These are phyloP conservation scores for Rubus idaeus DNA, from an alignment of 306 rosid species.

Conservation along the genomic window DNA sequence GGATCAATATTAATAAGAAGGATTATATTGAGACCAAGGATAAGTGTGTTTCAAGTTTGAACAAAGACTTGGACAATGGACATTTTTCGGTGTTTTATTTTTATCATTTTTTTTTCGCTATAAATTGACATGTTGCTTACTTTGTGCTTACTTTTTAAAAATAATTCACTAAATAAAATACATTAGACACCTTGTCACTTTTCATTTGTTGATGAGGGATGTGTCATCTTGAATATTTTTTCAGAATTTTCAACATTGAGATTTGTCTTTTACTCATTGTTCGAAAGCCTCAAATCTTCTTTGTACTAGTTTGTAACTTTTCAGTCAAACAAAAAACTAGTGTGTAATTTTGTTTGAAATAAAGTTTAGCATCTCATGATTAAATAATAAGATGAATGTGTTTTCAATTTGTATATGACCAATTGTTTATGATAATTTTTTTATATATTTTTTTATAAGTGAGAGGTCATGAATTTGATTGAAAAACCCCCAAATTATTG, in stretches of 20 bases:
- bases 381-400: too few species aligned
- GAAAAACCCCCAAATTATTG: too few species aligned
- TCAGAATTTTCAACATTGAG: not conserved
- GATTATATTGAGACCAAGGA: too few species aligned
- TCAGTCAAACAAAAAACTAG: too few species aligned
- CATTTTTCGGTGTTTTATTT: not conserved
- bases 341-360: too few species aligned
- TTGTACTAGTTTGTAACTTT: too few species aligned
- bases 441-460: too few species aligned
- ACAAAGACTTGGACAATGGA: slow-evolving; percentile 1
- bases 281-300: not conserved
- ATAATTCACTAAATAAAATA: not conserved
- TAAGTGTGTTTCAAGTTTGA: not conserved
- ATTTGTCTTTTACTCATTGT: not conserved
- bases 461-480: too few species aligned
- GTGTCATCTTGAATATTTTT: not conserved
- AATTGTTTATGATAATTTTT: too few species aligned
- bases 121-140: not conserved
- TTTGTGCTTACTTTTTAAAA: not conserved
- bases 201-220: not conserved
- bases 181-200: not conserved
- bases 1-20: too few species aligned
- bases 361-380: not conserved
- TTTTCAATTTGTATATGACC: too few species aligned
- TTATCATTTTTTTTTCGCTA: not conserved